Base-by-base conservation (phyloP, 495 filamentous ascomycete species). In the Amorphotheca resinae region DNA sequence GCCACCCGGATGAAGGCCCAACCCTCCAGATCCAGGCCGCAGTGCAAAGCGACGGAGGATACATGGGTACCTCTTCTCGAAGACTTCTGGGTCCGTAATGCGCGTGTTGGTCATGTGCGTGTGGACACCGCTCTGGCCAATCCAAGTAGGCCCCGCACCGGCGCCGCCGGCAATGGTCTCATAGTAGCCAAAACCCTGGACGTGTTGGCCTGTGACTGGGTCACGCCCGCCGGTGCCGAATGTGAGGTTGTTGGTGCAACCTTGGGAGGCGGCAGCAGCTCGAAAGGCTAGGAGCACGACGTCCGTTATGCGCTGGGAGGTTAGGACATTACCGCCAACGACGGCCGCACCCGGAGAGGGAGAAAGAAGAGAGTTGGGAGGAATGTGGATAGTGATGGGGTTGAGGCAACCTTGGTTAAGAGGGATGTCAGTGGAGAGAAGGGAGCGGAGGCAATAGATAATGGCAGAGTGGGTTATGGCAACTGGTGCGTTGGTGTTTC, bases 51-150 rank as follows among this genome's bases (percentile, higher is more conserved):
- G 68, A 0, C 74, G 64, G n/a, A 84, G 61, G 2, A 82, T 50
- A 15, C 76, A 74, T 1, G 79, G 79, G 47, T 82, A 82, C 16
- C 79, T 66, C 26, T 77, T 69, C 55, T 84, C 79, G 26, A 84
- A 71, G 33, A 82, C 69, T 42, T 84, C 79, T 0, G 77, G 66
- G 54, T 84, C 79, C 1, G 79, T 84, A 50, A 82, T 84, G 0
- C 79, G 70, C 1, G 79, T 84, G 49, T 84, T 84, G 7, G 79
- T 84, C 76, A 82, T 82, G 47, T 82, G 77, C 3, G 74, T 77
- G 45, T 84, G 79, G n/a, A 82, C 73, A 23, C 79, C 79, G 9
- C 59, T 67, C n/a, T 75, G 73, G 25, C 79, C 79, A 32, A 70
- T 54, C 79, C 79, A 84, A 22, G 63, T 65, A 7, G 74, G 69